These are phyloP conservation scores for Aureobasidium sp. DNA, from an alignment of 2,329 filamentous ascomycete genomes.

Conservation along the genomic window DNA sequence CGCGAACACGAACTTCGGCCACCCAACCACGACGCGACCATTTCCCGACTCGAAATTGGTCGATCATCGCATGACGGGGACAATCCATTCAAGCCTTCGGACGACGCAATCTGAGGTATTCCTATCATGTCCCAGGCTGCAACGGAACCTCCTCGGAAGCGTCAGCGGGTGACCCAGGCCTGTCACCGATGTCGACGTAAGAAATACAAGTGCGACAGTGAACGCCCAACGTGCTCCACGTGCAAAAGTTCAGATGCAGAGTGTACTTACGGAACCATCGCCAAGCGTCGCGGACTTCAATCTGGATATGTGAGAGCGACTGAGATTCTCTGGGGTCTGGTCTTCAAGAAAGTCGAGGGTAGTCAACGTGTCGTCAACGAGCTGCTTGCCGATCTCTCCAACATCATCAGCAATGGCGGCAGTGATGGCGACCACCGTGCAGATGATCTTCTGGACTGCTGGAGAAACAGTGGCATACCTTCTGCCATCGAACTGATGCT, in stretches of 20 bases:
- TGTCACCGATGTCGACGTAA: slow-evolving; percentile 43
- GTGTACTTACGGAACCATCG: slow-evolving; percentile 64
- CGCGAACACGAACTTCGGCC: no score
- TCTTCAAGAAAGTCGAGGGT: slow-evolving; percentile 55
- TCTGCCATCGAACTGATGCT: background rate
- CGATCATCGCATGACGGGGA: no score
- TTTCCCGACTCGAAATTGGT: no score
- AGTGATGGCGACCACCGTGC: slow-evolving; percentile 16
- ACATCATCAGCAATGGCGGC: slow-evolving; percentile 37
- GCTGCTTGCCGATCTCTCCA: background rate
- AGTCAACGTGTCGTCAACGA: slow-evolving; percentile 29
- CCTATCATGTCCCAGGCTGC: background rate
- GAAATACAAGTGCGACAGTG: slow-evolving; percentile 64
- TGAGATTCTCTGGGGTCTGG: slow-evolving; percentile 59
- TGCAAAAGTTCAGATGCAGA: slow-evolving; percentile 54
- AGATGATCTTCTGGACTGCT: background rate
- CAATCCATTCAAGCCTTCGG: no score
- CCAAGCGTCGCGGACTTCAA: slow-evolving; percentile 69
- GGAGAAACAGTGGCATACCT: slow-evolving; percentile 2
- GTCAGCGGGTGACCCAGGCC: slow-evolving; percentile 58
- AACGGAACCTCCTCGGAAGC: slow-evolving; percentile 26
- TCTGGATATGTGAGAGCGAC: slow-evolving; percentile 72
- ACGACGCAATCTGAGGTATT: background rate
- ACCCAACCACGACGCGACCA: no score
- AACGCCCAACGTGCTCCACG: slow-evolving; percentile 57